phyloP scores from a whole-genome alignment of 179 eudicot genomes.

The Gypsophila paniculata region DNA sequence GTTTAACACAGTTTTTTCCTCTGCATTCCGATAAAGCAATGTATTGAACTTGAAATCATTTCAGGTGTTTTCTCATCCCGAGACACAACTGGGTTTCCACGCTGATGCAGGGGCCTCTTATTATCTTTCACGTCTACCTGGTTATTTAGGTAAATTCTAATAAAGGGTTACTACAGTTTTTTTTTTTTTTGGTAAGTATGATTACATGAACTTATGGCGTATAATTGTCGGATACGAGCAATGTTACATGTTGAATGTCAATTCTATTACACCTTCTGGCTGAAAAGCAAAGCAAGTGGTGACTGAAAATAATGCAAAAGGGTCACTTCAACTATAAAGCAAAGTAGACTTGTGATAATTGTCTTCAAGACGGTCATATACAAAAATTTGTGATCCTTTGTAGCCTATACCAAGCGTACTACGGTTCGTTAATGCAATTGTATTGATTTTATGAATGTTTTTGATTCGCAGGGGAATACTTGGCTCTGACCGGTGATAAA shows the following conservation, averaged over 20 bases:
- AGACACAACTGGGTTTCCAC: conserved; percentile 84
- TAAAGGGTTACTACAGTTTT: neutral
- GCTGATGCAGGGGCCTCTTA: conserved; percentile 94
- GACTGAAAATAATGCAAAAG: too few relatives aligned
- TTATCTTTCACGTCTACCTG: conserved; percentile 89
- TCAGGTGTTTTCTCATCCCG: conserved; percentile 78
- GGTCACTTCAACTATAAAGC: too few relatives aligned
- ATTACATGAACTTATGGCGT: neutral
- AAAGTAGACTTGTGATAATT: too few relatives aligned
- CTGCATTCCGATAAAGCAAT: conserved; percentile 4
- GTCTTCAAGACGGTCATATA: too few relatives aligned
- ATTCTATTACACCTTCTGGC: neutral
- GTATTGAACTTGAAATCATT: conserved; percentile 18
- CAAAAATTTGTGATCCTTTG: neutral
- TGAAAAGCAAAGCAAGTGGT: neutral
- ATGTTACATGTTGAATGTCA: neutral
- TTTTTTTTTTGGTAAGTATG: conserved; percentile 3
- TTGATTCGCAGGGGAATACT: conserved; percentile 69
- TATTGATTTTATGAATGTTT: conserved; percentile 6
- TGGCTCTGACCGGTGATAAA: conserved; percentile 92
- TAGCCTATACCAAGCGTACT: neutral
- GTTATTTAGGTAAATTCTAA: conserved; percentile 65
- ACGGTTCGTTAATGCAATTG: neutral
- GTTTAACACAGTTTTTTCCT: neutral
- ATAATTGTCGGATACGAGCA: neutral